phyloP scores from a whole-genome alignment of 2,329 filamentous ascomycete genomes.

The Penicillium capsulatum region DNA sequence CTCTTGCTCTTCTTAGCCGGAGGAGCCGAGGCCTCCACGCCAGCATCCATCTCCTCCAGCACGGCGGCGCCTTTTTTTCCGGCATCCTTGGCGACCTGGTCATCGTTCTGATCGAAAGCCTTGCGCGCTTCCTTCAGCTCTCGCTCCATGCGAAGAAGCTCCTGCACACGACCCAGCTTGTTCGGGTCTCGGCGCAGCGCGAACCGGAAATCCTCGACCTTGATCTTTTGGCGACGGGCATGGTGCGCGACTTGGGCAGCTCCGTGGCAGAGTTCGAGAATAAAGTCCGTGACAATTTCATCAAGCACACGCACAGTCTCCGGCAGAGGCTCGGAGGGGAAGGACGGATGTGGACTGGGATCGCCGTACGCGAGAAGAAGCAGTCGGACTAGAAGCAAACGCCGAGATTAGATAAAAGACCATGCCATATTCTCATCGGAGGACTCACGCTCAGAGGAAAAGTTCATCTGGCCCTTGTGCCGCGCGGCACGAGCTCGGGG shows the following conservation, averaged over 20 bases:
- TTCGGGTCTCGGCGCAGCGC: conserved; percentile 78
- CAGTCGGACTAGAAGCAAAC: conserved; percentile 32
- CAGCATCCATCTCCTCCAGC: conserved; percentile 26
- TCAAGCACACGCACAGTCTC: conserved; percentile 84
- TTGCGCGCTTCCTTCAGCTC: conserved; percentile 80
- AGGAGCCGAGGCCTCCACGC: conserved; percentile 17
- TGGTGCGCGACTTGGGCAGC: conserved; percentile 82
- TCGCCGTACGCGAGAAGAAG: conserved; percentile 46
- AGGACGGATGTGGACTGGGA: conserved; percentile 53
- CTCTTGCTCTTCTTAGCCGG: conserved; percentile 34
- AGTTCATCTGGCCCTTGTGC: conserved; percentile 80
- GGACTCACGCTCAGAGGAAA: conserved; percentile 63
- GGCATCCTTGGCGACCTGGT: conserved; percentile 40
- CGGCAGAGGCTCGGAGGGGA: conserved; percentile 70
- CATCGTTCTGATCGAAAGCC: conserved; percentile 45
- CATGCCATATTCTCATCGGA: neutral
- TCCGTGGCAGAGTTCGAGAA: conserved; percentile 87
- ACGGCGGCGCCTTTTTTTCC: conserved; percentile 31
- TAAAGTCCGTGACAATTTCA: conserved; percentile 94
- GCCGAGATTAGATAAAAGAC: neutral
- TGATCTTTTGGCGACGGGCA: conserved; percentile 89
- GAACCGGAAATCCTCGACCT: conserved; percentile 97
- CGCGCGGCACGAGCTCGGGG: conserved; percentile 71
- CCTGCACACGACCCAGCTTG: conserved; percentile 83
- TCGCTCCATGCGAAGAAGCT: conserved; percentile 82